phyloP scores from a whole-genome alignment of 2,329 filamentous ascomycete species.

The Rhytidhysteron rufulum region DNA sequence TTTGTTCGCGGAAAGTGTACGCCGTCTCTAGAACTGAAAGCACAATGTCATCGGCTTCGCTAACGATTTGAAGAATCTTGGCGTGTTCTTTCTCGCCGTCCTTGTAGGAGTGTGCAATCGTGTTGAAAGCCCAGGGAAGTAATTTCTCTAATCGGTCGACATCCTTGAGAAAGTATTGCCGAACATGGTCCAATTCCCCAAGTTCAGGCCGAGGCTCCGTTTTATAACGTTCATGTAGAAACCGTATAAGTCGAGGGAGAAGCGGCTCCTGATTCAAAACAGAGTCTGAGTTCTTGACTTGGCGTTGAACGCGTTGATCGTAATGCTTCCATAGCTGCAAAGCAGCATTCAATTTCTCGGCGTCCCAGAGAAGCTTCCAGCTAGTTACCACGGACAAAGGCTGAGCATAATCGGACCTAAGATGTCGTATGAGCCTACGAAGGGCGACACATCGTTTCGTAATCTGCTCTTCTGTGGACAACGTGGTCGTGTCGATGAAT shows the following conservation, averaged over 20 bases:
- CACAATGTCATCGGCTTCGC: conserved; percentile 74
- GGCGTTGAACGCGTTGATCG: conserved; percentile 66
- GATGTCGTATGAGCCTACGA: conserved; percentile 67
- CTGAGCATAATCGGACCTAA: conserved; percentile 58
- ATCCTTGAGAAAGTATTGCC: conserved; percentile 73
- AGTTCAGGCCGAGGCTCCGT: conserved; percentile 60
- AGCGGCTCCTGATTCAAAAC: conserved; percentile 64
- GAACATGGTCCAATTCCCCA: conserved; percentile 72
- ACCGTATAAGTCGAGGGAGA: conserved; percentile 69
- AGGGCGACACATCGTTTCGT: conserved; percentile 69
- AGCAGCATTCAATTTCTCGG: conserved; percentile 84
- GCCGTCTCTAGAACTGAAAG: conserved; percentile 60
- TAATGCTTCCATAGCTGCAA: conserved; percentile 76
- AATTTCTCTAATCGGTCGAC: conserved; percentile 69
- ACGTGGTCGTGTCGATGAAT: conserved; percentile 68
- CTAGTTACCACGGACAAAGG: conserved; percentile 63
- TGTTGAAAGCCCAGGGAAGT: conserved; percentile 73
- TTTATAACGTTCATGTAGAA: conserved; percentile 73
- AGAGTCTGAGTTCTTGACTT: conserved; percentile 58
- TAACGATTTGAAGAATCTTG: conserved; percentile 42
- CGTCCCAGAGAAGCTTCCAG: conserved; percentile 83
- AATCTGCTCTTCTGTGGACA: conserved; percentile 79
- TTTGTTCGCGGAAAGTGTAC: conserved; percentile 67
- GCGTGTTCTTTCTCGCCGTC: conserved; percentile 55
- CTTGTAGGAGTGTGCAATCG: conserved; percentile 68